Base-by-base conservation (phyloP, 1,284 basidiomycete genomes). In the Moesziomyces sp. region DNA sequence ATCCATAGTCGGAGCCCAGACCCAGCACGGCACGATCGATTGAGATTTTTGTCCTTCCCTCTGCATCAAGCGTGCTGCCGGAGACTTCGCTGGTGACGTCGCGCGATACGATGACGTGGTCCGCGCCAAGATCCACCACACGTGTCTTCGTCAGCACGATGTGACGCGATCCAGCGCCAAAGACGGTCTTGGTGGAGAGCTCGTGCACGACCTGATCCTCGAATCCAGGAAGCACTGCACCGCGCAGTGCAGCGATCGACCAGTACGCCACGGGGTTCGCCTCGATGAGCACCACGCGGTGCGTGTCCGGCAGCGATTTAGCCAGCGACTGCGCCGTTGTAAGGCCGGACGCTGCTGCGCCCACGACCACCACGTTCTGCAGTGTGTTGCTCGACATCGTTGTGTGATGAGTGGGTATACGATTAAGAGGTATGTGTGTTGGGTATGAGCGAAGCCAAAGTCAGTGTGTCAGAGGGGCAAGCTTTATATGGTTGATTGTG, bases 261-360 rank as follows among this genome's bases (percentile, higher is more conserved):
- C 82, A 85, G 61, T 82, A 85, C 1, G 79, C 77, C 38, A 78
- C 84, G 11, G 81, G 81, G 30, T 79, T 71, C 8, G 84, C 80
- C 56, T 87, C 86, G 64, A 87, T 83, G 5, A 87, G 73, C 7
- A 87, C 74, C 55, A 87, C 74, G 6, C 86, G 83, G 60, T 86
- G 84, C 4, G 82, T 75, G 0, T 63, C 30, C 1, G 86, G 85
- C 1, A 87, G 57, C 5, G 53, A 66, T 44, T 72, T 78, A 28
- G 78, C 61, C 16, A 87, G 79, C 2, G 54, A 47, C 18, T 83
- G 82, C 55, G 82, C 85, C 10, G 71, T 24, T 2, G 23, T 23
- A 10, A 74, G 28, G n/a, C 79, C 78, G 0, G 57, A 58, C 1
- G 54, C 50, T 5, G 74, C 61, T 9, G 74, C 78, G 16, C 77